Evolutionary conservation across 306 rosid species (phyloP), one percentile per base, ranked within the genome.

Genomic region (Prunus davidiana): DNA sequence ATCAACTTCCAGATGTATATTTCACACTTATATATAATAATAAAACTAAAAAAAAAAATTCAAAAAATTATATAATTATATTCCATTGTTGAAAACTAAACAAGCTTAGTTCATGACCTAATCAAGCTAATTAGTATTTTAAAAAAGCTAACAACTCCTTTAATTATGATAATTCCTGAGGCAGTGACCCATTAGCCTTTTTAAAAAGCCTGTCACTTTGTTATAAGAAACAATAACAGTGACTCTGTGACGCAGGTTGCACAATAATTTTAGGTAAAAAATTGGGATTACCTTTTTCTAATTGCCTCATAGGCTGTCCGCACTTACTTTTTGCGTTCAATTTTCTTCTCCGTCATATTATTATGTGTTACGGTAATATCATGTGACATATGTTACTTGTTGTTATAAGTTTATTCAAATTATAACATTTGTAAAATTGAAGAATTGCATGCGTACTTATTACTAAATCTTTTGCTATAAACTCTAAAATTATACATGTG

Each of bases 121-220:
- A 22, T 55, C n/a, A 58, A 45, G 71, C 22, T 8, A 18, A 64
- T 67, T 18, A 47, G 12, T n/a, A 64, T 25, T 19, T 9, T 64
- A 0, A 19, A 60, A 38, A 78, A 64, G 64, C 28, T 16, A 63
- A 32, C 73, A 43, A 64, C 69, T 70, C 28, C 73, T 34, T 62
- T 58, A 28, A 32, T 65, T 52, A 41, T 34, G 14, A 62, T 18
- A 34, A 34, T 20, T 3, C 10, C n/a, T 25, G 60, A 50, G 62
- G 65, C 76, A 70, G 24, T 69, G 25, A 62, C 52, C 72, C 54
- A 75, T 51, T 63, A 25, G 45, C 32, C 43, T 43, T 54, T 25
- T 45, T 62, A 16, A 25, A 24, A 28, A 4, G 7, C 20, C 38
- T 34, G 12, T 8, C 67, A 41, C 55, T 68, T 80, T 74, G 47